A percentile compares a stretch with the other conserved stretches of the same genome.
phyloP scores from a whole-genome alignment of 1,284 basidiomycete species.

The Leccinum colubrinum region DNA sequence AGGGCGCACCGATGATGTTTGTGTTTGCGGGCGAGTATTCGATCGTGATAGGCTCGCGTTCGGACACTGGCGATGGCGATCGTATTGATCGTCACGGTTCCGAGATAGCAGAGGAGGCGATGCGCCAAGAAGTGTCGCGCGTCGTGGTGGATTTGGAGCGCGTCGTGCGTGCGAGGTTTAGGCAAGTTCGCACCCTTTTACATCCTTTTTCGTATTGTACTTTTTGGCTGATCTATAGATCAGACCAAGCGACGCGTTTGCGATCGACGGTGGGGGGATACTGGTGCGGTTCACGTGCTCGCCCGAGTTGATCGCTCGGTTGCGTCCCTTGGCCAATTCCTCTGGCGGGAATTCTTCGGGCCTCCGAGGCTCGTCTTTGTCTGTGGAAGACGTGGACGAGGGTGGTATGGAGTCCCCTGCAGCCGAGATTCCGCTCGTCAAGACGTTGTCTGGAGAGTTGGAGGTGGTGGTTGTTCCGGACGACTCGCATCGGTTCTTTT shows the following conservation, averaged over 20 bases:
- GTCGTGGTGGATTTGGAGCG: slow-evolving; percentile 18
- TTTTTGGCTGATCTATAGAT: background rate
- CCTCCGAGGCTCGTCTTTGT: background rate
- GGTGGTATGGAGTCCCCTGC: background rate
- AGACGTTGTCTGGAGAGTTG: slow-evolving; percentile 47
- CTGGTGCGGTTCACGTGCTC: slow-evolving; percentile 40
- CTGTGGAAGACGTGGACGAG: background rate
- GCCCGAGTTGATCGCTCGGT: slow-evolving; percentile 34
- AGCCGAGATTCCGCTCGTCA: slow-evolving; percentile 21
- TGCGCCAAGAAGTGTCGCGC: slow-evolving; percentile 7
- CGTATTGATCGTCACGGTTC: background rate
- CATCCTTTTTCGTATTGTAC: background rate
- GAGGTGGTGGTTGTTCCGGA: slow-evolving; percentile 51
- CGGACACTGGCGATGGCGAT: slow-evolving; percentile 28
- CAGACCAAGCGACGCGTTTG: slow-evolving; percentile 34
- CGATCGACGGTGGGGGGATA: slow-evolving; percentile 36
- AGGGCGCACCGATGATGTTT: too few species aligned
- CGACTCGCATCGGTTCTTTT: slow-evolving; percentile 46
- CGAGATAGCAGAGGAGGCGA: background rate
- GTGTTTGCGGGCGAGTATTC: slow-evolving; percentile 57
- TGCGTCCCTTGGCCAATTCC: slow-evolving; percentile 16
- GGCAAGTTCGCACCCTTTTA: slow-evolving; percentile 30
- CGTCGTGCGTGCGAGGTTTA: slow-evolving; percentile 30
- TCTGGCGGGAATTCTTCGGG: background rate
- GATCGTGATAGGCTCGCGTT: slow-evolving; percentile 37